Base-by-base conservation (phyloP, 352 stramenopile genomes). In the Pythium aphanidermatum region DNA sequence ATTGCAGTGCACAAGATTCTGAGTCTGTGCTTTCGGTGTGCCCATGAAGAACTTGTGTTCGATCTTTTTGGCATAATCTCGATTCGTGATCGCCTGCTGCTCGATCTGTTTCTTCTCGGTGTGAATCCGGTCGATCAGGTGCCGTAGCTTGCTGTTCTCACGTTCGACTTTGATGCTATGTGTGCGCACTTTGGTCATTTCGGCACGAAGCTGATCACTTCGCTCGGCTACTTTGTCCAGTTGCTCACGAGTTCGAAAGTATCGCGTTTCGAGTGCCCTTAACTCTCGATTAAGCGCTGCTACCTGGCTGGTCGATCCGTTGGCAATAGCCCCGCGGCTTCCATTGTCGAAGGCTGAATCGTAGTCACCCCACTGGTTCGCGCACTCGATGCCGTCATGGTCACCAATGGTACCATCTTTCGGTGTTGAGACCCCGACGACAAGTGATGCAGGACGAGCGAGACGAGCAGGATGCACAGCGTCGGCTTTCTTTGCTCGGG, bases 21-120 rank as follows among this genome's bases (percentile, higher is more conserved):
- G 46, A 1, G 27, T 54, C 21, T 84, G 68, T 3, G 68, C 68
- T 12, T 88, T 86, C 7, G 47, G 37, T 2, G 76, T 70, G 24
- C 76, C 76, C 63, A 85, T 70, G 49, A 86, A 90, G 34, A 91
- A 84, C 32, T 75, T 74, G 51, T 87, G 74, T 55, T 93, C 81
- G 36, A 91, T 90, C 39, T 86, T 86, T 58, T 89, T 86, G 21
- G 76, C 81, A 39, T 92, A 93, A 55, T 90, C 78, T 24, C 81
- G 70, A 27, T 90, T 91, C 29, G 49, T 61, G 38, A 90, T 88
- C n/a, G 81, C 81, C 35, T 93, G 81, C 8, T 74, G 58, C 61
- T 93, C 76, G n/a, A 88, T 25, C 23, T 82, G 63, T 40, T 83
- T 85, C 43, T 84, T 83, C 25, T 93, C 76, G 14, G 53, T 60